Evolutionary conservation across 371 early-diverging fungal genomes (phyloP).

Genomic region (Parasitella parasitica): DNA sequence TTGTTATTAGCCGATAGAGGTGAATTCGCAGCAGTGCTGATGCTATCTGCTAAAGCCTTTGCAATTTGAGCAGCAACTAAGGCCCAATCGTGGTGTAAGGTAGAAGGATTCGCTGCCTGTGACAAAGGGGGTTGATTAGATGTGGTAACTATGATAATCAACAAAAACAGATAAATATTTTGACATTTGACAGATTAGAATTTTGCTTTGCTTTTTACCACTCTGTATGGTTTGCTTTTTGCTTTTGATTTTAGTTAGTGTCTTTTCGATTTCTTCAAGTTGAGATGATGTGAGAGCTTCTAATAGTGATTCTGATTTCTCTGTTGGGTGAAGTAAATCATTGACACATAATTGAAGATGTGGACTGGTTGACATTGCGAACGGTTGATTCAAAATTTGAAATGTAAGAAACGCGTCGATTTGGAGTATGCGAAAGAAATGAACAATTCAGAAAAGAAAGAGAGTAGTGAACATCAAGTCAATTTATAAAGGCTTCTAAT

Average conservation of each 20-base stretch:
- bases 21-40: slow-evolving; percentile 12
- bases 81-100: slow-evolving; percentile 26
- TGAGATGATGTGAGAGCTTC: slow-evolving; percentile 30
- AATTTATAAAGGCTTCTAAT: background rate
- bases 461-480: background rate
- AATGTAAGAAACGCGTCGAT: slow-evolving; percentile 1
- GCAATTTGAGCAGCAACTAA: slow-evolving; percentile 31
- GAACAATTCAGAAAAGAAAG: background rate
- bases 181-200: slow-evolving; percentile 8
- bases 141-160: background rate
- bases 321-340: slow-evolving; percentile 33
- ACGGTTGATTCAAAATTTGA: background rate
- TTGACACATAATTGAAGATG: slow-evolving; percentile 30
- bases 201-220: background rate
- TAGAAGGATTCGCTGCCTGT: slow-evolving; percentile 7
- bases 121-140: slow-evolving; percentile 6
- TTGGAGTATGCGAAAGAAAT: too few species aligned
- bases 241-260: slow-evolving; percentile 21
- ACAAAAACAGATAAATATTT: background rate
- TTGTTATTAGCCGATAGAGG: background rate
- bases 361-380: background rate
- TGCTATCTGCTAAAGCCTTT: slow-evolving; percentile 22
- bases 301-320: slow-evolving; percentile 25
- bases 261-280: slow-evolving; percentile 29
- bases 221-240: slow-evolving; percentile 20